These are phyloP conservation scores for Dipodascus geniculatus DNA, from an alignment of 805 yeast genomes.

Conservation along the genomic window DNA sequence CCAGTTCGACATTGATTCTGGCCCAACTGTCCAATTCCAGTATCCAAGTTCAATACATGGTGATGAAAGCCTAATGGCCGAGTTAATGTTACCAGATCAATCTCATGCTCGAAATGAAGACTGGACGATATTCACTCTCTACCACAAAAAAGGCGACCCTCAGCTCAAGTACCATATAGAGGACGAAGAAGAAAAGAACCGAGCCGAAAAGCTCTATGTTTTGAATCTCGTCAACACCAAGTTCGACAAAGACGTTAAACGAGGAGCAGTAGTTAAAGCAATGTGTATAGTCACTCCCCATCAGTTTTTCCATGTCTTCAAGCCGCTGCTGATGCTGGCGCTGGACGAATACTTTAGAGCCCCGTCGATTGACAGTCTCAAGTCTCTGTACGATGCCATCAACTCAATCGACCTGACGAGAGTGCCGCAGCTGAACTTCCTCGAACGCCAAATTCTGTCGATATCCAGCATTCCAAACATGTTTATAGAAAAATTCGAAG, in stretches of 20 bases:
- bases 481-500: conserved; percentile 19
- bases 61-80: conserved; percentile 31
- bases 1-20: conserved; percentile 69
- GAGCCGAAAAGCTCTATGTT: conserved; percentile 37
- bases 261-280: conserved; percentile 53
- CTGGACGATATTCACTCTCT: conserved; percentile 40
- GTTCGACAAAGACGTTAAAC: conserved; percentile 30
- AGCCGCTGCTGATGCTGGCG: conserved; percentile 44
- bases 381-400: conserved; percentile 21
- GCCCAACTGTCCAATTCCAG: conserved; percentile 54
- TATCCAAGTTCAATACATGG: conserved; percentile 33
- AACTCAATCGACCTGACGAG: conserved; percentile 19
- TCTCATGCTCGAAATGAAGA: conserved; percentile 44
- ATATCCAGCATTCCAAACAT: conserved; percentile 15
- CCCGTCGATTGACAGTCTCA: conserved; percentile 16
- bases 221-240: conserved; percentile 45
- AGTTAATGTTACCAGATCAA: conserved; percentile 50
- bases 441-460: conserved; percentile 20
- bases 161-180: conserved; percentile 22
- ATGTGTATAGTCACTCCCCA: conserved; percentile 46
- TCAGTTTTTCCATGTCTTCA: conserved; percentile 42
- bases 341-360: conserved; percentile 35
- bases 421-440: conserved; percentile 19
- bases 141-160: conserved; percentile 11
- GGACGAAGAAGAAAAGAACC: conserved; percentile 21